These are phyloP conservation scores for Dicorynia guianensis DNA, from an alignment of 306 rosid genomes.

Conservation along the genomic window DNA sequence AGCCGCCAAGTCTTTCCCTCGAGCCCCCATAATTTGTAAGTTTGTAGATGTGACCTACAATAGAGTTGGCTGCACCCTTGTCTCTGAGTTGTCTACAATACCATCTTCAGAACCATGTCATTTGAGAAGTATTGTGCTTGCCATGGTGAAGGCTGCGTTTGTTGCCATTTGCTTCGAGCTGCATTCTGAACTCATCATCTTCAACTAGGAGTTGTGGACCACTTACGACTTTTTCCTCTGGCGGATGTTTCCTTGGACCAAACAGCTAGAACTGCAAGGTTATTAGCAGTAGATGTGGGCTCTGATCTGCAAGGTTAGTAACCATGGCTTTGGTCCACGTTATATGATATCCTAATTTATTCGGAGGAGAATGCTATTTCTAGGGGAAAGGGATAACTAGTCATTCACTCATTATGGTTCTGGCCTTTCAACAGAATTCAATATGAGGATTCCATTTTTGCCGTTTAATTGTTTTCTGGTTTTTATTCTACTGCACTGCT, in stretches of 20 bases:
- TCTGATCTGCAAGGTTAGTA: constrained; percentile 77
- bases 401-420: not conserved
- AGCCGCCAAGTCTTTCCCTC: constrained; percentile 72
- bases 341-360: not conserved
- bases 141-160: constrained; percentile 86
- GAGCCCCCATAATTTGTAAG: constrained; percentile 71
- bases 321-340: constrained; percentile 5
- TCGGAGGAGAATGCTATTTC: constrained; percentile 7
- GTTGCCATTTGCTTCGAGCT: constrained; percentile 62
- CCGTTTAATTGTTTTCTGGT: no score
- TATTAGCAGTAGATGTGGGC: constrained; percentile 66
- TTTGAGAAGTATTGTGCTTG: constrained; percentile 66
- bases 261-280: constrained; percentile 65
- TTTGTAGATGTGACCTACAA: constrained; percentile 83
- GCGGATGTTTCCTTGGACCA: constrained; percentile 68
- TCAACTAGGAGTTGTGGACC: constrained; percentile 89
- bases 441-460: no score
- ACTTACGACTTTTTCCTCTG: constrained; percentile 84
- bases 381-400: not conserved
- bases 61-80: constrained; percentile 92
- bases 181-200: constrained; percentile 90
- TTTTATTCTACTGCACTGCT: no score
- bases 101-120: constrained; percentile 46
- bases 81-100: constrained; percentile 57
- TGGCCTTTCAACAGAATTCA: not conserved